Conservation (phyloP, 352 stramenopile species). For the Phytophthora syringae region DNA sequence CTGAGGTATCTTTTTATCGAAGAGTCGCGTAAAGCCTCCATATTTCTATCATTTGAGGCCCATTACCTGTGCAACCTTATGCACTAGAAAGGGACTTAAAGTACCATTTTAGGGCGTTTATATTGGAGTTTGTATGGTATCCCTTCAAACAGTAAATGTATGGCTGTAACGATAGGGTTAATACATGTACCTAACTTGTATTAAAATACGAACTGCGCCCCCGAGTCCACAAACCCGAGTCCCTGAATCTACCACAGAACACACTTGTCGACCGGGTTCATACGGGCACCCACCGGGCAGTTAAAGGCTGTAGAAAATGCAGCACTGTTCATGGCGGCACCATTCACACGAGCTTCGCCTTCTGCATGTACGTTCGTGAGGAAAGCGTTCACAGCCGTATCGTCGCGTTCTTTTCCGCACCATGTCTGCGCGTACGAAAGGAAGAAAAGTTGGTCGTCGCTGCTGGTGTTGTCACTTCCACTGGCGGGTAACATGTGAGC, state of each 20-base stretch:
- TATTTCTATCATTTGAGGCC: too few species aligned
- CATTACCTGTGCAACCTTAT: too few species aligned
- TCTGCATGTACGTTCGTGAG: constrained; percentile 53
- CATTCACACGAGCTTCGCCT: constrained; percentile 63
- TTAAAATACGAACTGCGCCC: too few species aligned
- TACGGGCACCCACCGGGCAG: constrained; percentile 42
- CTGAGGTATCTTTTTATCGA: too few species aligned
- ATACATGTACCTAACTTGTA: too few species aligned
- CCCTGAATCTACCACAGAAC: constrained; percentile 52
- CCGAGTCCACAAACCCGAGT: too few species aligned
- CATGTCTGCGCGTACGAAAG: constrained; percentile 68
- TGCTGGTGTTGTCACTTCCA: constrained; percentile 17
- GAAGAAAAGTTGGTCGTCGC: constrained; percentile 66
- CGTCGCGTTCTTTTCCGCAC: constrained; percentile 60
- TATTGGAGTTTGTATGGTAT: too few species aligned
- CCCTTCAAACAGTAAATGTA: too few species aligned
- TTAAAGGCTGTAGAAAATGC: constrained; percentile 61
- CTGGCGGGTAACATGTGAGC: constrained; percentile 11
- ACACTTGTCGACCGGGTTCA: constrained; percentile 67
- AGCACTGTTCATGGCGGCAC: constrained; percentile 66
- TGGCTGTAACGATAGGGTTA: too few species aligned
- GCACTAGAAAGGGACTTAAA: too few species aligned
- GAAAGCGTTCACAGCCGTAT: constrained; percentile 41
- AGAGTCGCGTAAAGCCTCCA: too few species aligned
- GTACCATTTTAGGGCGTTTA: too few species aligned